Conservation (phyloP, 2,329 filamentous ascomycete genomes). For the Ophiocordyceps camponoti-saundersi region DNA sequence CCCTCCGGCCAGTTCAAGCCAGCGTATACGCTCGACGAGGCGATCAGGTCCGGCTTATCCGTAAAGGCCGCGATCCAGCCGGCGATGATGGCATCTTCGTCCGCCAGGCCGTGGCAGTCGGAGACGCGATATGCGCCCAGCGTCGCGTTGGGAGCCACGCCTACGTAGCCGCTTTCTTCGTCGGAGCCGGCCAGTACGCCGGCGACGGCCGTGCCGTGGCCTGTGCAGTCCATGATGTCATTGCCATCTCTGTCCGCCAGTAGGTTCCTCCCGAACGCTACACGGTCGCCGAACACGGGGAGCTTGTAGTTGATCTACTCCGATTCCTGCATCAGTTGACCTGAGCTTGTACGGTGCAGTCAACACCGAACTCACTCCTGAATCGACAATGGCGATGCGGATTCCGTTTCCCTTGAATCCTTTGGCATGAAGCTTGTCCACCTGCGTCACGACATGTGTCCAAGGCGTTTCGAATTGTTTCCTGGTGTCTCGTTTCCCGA, state of each 20-base stretch:
- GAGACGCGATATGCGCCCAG: slow-evolving; percentile 1
- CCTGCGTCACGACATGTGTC: slow-evolving; percentile 37
- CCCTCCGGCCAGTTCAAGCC: not conserved
- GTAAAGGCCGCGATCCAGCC: slow-evolving; percentile 2
- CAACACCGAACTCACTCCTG: slow-evolving; percentile 22
- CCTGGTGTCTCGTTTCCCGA: not conserved
- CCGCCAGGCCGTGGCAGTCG: not conserved
- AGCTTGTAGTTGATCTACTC: slow-evolving; percentile 41
- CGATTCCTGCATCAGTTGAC: not conserved
- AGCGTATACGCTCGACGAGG: not conserved
- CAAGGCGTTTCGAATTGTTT: slow-evolving; percentile 13
- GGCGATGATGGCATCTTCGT: slow-evolving; percentile 1
- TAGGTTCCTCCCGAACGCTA: not conserved
- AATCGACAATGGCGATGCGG: slow-evolving; percentile 35
- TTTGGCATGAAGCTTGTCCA: slow-evolving; percentile 32
- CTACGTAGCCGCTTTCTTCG: not conserved
- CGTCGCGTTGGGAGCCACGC: slow-evolving; percentile 1
- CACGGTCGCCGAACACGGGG: slow-evolving; percentile 33
- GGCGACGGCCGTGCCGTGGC: slow-evolving; percentile 3
- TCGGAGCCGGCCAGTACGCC: slow-evolving; percentile 1
- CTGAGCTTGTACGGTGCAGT: not conserved
- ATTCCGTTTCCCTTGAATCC: slow-evolving; percentile 32
- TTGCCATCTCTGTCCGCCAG: not conserved
- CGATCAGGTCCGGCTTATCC: slow-evolving; percentile 2
- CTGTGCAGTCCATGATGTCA: slow-evolving; percentile 1